Evolutionary conservation across 805 yeast species (phyloP).

Genomic region (Soucietia sequanensis): DNA sequence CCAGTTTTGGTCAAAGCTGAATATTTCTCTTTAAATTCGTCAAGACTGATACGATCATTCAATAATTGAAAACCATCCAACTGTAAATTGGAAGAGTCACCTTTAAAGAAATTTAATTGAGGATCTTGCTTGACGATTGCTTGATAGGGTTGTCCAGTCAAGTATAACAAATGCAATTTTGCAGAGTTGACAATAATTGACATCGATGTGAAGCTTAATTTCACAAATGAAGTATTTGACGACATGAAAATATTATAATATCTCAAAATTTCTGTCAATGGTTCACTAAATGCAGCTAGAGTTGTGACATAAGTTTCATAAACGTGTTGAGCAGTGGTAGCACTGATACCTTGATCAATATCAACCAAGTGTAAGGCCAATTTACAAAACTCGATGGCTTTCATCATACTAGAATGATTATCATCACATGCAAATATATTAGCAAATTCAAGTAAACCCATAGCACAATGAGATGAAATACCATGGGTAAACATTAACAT

Average conservation of each 20-base stretch:
- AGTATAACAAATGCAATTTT: constrained; percentile 11
- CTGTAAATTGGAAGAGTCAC: constrained; percentile 4
- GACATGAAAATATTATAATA: constrained; percentile 17
- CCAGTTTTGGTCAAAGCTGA: background rate
- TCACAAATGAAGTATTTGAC: constrained; percentile 12
- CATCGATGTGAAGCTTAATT: constrained; percentile 2
- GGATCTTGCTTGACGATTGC: constrained; percentile 2
- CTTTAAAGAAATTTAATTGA: background rate
- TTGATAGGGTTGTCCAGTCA: constrained; percentile 13
- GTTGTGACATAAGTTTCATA: constrained; percentile 42
- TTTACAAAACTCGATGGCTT: constrained; percentile 41
- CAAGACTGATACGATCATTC: constrained; percentile 9
- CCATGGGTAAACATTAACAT: constrained; percentile 40
- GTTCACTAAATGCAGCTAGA: constrained; percentile 43
- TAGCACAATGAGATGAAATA: constrained; percentile 34
- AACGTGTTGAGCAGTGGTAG: constrained; percentile 34
- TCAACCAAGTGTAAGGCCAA: constrained; percentile 40
- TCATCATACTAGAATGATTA: constrained; percentile 27
- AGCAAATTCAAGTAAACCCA: constrained; percentile 41
- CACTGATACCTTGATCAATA: constrained; percentile 27
- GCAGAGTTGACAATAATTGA: constrained; percentile 12
- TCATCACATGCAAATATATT: constrained; percentile 23
- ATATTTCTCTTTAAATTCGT: constrained; percentile 6
- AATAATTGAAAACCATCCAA: constrained; percentile 6
- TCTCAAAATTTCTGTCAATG: constrained; percentile 32